A percentile compares a stretch with the other conserved stretches of the same genome.
These are phyloP conservation scores for Daedaleopsis sinensis DNA, from an alignment of 768 basidiomycete species.

Conservation along the genomic window DNA sequence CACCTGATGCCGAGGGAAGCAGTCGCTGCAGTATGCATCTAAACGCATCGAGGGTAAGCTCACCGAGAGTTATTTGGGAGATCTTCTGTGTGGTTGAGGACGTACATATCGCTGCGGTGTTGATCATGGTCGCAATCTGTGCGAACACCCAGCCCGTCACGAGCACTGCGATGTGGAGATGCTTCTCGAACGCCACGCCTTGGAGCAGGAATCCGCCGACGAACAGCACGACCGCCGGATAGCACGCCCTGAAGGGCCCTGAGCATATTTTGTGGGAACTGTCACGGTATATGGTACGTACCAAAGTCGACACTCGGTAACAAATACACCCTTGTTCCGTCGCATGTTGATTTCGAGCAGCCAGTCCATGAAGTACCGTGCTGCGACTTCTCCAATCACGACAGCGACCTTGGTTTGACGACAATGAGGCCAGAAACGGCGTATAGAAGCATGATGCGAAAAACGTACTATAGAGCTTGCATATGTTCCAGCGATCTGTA, in stretches of 20 bases:
- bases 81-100: constrained; percentile 23
- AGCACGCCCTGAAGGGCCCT: constrained; percentile 50
- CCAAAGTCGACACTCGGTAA: constrained; percentile 61
- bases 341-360: constrained; percentile 46
- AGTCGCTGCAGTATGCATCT: constrained; percentile 51
- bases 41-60: constrained; percentile 18
- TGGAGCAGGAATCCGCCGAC: constrained; percentile 61
- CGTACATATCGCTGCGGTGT: constrained; percentile 63
- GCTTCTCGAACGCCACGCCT: constrained; percentile 56
- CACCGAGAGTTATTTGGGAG: no score
- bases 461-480: constrained; percentile 53
- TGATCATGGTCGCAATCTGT: constrained; percentile 55
- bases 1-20: constrained; percentile 38
- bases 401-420: constrained; percentile 41
- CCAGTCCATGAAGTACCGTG: constrained; percentile 51
- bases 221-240: constrained; percentile 59
- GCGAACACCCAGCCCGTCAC: constrained; percentile 71
- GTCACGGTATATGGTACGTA: constrained; percentile 25
- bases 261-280: neutral
- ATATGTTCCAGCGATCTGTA: constrained; percentile 53
- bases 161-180: constrained; percentile 51
- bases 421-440: neutral
- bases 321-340: constrained; percentile 52
- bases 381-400: constrained; percentile 51
- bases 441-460: constrained; percentile 14